Evolutionary conservation across 257 asterid genomes (phyloP), one percentile per base, ranked within the genome.

Genomic region (Lavandula angustifolia): DNA sequence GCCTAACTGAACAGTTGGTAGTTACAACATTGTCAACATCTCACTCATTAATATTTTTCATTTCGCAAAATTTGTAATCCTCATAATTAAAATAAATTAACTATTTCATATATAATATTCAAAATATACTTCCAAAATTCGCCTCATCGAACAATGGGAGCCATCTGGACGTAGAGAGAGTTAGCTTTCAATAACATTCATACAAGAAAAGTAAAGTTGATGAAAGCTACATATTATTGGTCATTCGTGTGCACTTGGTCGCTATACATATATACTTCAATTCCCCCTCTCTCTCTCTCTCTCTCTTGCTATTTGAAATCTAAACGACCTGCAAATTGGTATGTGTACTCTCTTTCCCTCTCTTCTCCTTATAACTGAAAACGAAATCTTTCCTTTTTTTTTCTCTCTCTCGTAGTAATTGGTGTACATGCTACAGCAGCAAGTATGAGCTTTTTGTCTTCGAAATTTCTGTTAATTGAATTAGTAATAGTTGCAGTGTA

Each of bases 151-250:
- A 22, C 27, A 22, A 2, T 22, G 27, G 27, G 27, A 22, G 38
- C 38, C 7, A 34, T 34, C 5, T 34, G 38, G 27, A 22, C 27
- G 27, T 22, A 22, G 10, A 52, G 37, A 57, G 53, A 52, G 34
- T 12, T 34, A 37, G 50, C 18, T 32, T 18, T 16, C 51, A 27
- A 16, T 34, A 10, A 52, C 55, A 46, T 35, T 31, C 5, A 56
- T 32, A 51, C 13, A n/a, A 60, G 3, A 13, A 69, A 60, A 58
- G 67, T 62, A 59, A 38, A 70, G 34, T 44, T 41, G 69, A 83
- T 77, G 79, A 75, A 57, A 69, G 62, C 33, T 16, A 52, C 54
- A 64, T 78, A 46, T 78, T 27, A 84, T 80, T 80, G 85, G 87
- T 54, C 52, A 61, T 37, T 66, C 31, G 48, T 72, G 48, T 67